phyloP scores from a whole-genome alignment of 495 filamentous ascomycete genomes.

The Monascus purpureus region DNA sequence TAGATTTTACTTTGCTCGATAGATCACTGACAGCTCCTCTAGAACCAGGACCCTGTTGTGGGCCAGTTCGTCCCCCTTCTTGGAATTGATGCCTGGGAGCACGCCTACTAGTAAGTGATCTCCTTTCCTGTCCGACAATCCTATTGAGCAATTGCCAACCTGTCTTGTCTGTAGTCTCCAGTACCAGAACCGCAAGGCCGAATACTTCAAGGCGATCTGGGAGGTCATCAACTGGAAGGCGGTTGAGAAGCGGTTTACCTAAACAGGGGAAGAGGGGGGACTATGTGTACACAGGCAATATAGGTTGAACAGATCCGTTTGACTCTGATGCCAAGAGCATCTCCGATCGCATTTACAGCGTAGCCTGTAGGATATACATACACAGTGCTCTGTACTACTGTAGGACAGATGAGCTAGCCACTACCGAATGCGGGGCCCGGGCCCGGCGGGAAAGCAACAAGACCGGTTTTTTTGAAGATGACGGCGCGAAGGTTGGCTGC shows the following conservation, averaged over 20 bases:
- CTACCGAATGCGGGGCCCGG: no score
- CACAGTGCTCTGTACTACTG: no score
- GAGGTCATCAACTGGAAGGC: slow-evolving; percentile 97
- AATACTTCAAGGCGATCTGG: slow-evolving; percentile 96
- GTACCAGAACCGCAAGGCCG: slow-evolving; percentile 97
- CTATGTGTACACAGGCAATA: no score
- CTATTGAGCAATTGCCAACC: slow-evolving; percentile 25
- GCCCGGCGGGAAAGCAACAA: no score
- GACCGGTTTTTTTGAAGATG: no score
- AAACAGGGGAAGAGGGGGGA: no score
- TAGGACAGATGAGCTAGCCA: no score
- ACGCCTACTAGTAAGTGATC: slow-evolving; percentile 54
- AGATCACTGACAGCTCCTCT: slow-evolving; percentile 5
- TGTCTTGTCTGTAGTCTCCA: slow-evolving; percentile 48
- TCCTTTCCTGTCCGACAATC: not conserved
- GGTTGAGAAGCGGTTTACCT: slow-evolving; percentile 67
- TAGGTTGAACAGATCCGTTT: no score
- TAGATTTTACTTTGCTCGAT: not conserved
- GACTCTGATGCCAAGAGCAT: no score
- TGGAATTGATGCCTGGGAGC: slow-evolving; percentile 97
- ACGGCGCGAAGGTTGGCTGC: no score
- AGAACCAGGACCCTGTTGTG: slow-evolving; percentile 89
- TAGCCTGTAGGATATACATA: no score
- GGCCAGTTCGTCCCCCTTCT: slow-evolving; percentile 75
- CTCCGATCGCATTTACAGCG: no score